Conservation (phyloP, 176 grass and related monocot species). For the Alopecurus myosuroides region DNA sequence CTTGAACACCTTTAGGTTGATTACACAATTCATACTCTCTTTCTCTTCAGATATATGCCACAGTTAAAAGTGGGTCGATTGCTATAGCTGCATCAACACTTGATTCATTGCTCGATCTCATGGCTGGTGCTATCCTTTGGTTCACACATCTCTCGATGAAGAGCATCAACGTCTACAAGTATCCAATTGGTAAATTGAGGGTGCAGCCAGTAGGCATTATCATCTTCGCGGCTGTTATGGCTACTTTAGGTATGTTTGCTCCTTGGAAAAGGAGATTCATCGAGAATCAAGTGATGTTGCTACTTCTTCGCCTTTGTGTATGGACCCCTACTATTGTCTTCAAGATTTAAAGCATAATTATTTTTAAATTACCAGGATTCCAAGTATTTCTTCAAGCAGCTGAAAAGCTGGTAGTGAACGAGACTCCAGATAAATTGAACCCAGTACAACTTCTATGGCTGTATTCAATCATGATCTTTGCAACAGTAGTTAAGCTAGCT, state of each 20-base stretch:
- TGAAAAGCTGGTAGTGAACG: constrained; percentile 68
- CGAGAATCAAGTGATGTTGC: background rate
- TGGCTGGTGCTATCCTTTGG: constrained; percentile 97
- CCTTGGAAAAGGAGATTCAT: background rate
- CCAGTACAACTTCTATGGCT: constrained; percentile 70
- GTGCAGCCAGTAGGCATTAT: constrained; percentile 94
- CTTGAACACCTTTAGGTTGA: background rate
- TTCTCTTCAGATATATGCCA: constrained; percentile 68
- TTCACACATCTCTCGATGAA: constrained; percentile 98
- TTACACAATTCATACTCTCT: background rate
- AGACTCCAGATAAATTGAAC: constrained; percentile 51
- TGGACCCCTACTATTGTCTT: background rate
- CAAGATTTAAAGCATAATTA: background rate
- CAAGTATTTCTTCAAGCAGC: constrained; percentile 87
- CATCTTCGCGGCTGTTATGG: constrained; percentile 88
- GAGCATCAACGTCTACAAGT: constrained; percentile 83
- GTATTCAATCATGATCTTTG: constrained; percentile 94
- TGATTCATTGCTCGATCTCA: constrained; percentile 87
- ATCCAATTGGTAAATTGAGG: constrained; percentile 89
- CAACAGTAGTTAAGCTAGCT: constrained; percentile 80
- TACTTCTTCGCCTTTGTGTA: background rate
- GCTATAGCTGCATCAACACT: constrained; percentile 95
- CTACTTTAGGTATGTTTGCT: constrained; percentile 75
- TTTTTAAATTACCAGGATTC: constrained; percentile 51
- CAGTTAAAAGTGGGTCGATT: constrained; percentile 89